Evolutionary conservation across 306 rosid genomes (phyloP).

Genomic region (Quercus engelmannii): DNA sequence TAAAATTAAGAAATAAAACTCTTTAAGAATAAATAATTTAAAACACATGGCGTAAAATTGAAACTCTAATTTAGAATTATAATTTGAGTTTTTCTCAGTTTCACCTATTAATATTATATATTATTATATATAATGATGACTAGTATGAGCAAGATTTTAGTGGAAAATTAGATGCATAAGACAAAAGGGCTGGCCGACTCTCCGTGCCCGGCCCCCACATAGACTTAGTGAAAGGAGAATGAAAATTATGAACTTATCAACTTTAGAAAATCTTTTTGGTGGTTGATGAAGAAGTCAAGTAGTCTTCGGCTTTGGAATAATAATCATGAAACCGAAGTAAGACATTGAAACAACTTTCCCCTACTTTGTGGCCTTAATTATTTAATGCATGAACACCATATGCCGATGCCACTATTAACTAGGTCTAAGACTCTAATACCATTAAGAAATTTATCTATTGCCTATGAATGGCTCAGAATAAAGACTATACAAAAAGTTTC

Average conservation of each 20-base stretch:
- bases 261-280: neutral
- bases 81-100: too few species aligned
- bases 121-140: too few species aligned
- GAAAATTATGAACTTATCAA: neutral
- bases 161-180: too few species aligned
- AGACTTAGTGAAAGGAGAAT: slow-evolving; percentile 10
- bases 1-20: too few species aligned
- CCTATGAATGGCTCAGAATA: neutral
- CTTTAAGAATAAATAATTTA: too few species aligned
- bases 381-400: neutral
- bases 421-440: neutral
- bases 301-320: slow-evolving; percentile 15
- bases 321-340: slow-evolving; percentile 3
- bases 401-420: neutral
- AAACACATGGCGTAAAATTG: too few species aligned
- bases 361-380: neutral
- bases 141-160: too few species aligned
- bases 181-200: slow-evolving; percentile 22
- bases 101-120: too few species aligned
- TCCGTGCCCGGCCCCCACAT: neutral
- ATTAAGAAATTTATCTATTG: neutral
- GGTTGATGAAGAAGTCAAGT: too few species aligned
- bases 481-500: slow-evolving; percentile 8
- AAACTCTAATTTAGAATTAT: too few species aligned
- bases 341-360: neutral